Percentiles rank a stretch among this genome's conserved stretches.
These are phyloP conservation scores for Helianthus tuberosus DNA, from an alignment of 129 eudicot genomes.

Conservation along the genomic window DNA sequence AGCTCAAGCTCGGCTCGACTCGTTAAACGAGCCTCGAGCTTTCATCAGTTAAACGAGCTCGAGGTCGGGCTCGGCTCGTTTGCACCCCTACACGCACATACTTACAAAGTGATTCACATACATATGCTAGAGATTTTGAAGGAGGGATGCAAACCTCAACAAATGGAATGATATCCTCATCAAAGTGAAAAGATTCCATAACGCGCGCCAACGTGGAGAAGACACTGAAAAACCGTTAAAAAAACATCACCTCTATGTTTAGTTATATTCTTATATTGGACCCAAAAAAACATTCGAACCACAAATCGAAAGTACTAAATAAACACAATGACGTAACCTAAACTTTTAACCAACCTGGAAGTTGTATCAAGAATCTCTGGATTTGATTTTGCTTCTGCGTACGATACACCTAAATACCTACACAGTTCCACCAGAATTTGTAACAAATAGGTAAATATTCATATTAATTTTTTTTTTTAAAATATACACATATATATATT, in stretches of 20 bases:
- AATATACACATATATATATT: too few species aligned
- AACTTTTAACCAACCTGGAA: constrained; percentile 38
- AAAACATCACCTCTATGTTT: not conserved
- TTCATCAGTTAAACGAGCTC: too few species aligned
- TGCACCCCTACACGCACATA: too few species aligned
- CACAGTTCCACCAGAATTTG: constrained; percentile 16
- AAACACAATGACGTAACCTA: not conserved
- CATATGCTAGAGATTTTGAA: constrained; percentile 9
- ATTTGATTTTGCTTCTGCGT: constrained; percentile 38
- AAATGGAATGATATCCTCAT: constrained; percentile 52
- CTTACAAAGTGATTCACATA: not conserved
- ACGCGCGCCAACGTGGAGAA: constrained; percentile 47
- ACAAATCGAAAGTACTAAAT: not conserved
- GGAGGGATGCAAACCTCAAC: constrained; percentile 50
- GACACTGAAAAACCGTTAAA: constrained; percentile 43
- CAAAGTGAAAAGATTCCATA: constrained; percentile 45
- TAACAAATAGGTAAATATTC: not conserved
- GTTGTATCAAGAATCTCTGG: constrained; percentile 35
- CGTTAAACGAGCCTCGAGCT: too few species aligned
- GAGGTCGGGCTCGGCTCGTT: too few species aligned
- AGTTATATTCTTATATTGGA: constrained; percentile 2
- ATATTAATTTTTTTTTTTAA: too few species aligned
- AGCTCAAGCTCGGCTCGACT: too few species aligned
- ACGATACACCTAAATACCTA: constrained; percentile 62
- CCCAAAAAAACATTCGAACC: not conserved